phyloP scores from a whole-genome alignment of 2,329 filamentous ascomycete genomes.

The Alternaria sp. region DNA sequence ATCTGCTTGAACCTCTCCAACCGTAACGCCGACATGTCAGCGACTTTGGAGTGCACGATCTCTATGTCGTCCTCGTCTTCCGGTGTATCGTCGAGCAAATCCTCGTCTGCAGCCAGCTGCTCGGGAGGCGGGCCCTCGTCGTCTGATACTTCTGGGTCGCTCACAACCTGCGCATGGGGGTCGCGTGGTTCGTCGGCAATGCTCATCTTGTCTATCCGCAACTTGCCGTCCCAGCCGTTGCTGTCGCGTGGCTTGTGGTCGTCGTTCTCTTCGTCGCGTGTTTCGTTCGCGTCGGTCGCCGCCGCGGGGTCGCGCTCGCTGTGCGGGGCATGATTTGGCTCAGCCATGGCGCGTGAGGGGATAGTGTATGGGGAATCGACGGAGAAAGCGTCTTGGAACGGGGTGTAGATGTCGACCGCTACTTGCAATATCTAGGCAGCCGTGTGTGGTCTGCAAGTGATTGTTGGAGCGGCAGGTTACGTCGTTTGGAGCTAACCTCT shows the following conservation, averaged over 20 bases:
- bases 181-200: constrained; percentile 32
- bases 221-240: constrained; percentile 81
- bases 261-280: constrained; percentile 29
- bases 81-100: constrained; percentile 65
- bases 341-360: constrained; percentile 25
- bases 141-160: constrained; percentile 85
- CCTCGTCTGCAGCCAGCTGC: constrained; percentile 49
- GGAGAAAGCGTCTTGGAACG: background rate
- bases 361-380: background rate
- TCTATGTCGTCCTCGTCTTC: constrained; percentile 70
- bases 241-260: constrained; percentile 45
- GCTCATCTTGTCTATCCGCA: constrained; percentile 73
- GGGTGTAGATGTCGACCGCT: background rate
- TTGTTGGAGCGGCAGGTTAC: constrained; percentile 21
- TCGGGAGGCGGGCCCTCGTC: constrained; percentile 54
- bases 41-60: constrained; percentile 84
- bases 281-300: constrained; percentile 17
- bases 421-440: background rate
- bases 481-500: constrained; percentile 21
- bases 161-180: constrained; percentile 69
- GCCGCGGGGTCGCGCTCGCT: constrained; percentile 34
- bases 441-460: constrained; percentile 1
- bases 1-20: constrained; percentile 83
- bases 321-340: constrained; percentile 36
- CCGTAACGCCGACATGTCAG: constrained; percentile 76